A percentile compares a stretch with the other conserved stretches of the same genome.
Conservation (phyloP, 495 filamentous ascomycete species). For the Apiosordaria backusii region DNA sequence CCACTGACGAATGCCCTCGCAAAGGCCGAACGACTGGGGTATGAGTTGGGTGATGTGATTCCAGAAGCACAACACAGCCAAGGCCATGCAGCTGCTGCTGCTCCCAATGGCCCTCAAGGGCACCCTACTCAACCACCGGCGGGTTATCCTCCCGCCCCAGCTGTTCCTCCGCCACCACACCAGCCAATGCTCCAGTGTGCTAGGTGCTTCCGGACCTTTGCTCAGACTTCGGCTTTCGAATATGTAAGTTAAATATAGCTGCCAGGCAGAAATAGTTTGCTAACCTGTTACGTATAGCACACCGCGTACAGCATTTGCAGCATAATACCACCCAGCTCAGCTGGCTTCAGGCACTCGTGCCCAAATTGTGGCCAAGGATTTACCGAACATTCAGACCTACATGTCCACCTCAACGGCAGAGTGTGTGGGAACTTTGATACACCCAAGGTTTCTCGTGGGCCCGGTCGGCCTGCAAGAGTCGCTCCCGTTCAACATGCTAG, state of each 20-base stretch:
- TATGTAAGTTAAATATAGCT: slow-evolving; percentile 37
- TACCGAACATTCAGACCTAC: slow-evolving; percentile 28
- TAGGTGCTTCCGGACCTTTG: slow-evolving; percentile 41
- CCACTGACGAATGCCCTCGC: slow-evolving; percentile 49
- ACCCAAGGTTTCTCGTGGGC: slow-evolving; percentile 10
- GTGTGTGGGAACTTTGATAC: slow-evolving; percentile 33
- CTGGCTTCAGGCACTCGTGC: slow-evolving; percentile 36
- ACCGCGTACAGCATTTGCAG: slow-evolving; percentile 38
- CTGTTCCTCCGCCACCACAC: not conserved
- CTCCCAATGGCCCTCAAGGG: slow-evolving; percentile 12
- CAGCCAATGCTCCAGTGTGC: slow-evolving; percentile 31
- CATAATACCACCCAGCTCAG: slow-evolving; percentile 24
- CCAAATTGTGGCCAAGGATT: slow-evolving; percentile 42
- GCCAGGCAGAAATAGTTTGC: not conserved
- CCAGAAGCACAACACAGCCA: slow-evolving; percentile 33
- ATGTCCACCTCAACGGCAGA: slow-evolving; percentile 36
- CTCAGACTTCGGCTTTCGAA: slow-evolving; percentile 30
- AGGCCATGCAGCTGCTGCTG: not conserved
- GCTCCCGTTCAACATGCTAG: slow-evolving; percentile 12
- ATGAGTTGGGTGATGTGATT: slow-evolving; percentile 41
- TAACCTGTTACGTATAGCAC: slow-evolving; percentile 30
- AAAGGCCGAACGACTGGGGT: slow-evolving; percentile 48
- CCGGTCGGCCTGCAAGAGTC: slow-evolving; percentile 19
- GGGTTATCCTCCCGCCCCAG: not conserved
- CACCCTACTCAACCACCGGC: slow-evolving; percentile 11